Conservation (phyloP, 176 grass and related monocot species). For the Miscanthus lutarioriparius region DNA sequence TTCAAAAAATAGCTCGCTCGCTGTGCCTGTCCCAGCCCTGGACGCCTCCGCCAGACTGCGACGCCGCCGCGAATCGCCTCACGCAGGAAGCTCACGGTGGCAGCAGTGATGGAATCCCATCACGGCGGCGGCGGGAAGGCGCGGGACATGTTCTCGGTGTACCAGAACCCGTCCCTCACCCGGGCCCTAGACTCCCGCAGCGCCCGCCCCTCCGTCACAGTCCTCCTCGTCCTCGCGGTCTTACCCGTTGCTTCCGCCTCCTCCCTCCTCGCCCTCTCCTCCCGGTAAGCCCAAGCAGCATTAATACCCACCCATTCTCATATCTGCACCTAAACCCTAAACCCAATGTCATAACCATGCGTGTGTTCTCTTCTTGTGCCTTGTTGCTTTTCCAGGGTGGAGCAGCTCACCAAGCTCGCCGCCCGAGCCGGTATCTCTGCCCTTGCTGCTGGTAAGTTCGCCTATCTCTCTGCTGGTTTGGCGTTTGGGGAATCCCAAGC, state of each 20-base stretch:
- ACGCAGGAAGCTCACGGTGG: not conserved
- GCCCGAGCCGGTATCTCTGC: constrained; percentile 37
- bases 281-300: constrained; percentile 43
- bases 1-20: no score
- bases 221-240: constrained; percentile 61
- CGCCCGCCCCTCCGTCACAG: constrained; percentile 54
- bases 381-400: constrained; percentile 54
- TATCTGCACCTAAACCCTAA: constrained; percentile 42
- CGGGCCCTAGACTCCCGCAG: constrained; percentile 60
- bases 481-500: not conserved
- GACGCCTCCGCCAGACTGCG: not conserved
- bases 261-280: constrained; percentile 51
- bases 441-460: constrained; percentile 49
- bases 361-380: not conserved
- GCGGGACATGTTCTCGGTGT: constrained; percentile 81
- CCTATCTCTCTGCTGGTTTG: constrained; percentile 13
- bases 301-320: not conserved
- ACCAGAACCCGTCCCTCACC: constrained; percentile 72
- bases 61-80: constrained; percentile 8
- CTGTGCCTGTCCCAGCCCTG: not conserved
- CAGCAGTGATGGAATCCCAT: constrained; percentile 43
- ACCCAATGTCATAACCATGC: constrained; percentile 15
- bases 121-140: constrained; percentile 14
- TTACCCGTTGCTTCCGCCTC: constrained; percentile 37
- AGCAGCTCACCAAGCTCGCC: constrained; percentile 42